Base-by-base conservation (phyloP, 257 asterid species). In the Primulina huaijiensis region DNA sequence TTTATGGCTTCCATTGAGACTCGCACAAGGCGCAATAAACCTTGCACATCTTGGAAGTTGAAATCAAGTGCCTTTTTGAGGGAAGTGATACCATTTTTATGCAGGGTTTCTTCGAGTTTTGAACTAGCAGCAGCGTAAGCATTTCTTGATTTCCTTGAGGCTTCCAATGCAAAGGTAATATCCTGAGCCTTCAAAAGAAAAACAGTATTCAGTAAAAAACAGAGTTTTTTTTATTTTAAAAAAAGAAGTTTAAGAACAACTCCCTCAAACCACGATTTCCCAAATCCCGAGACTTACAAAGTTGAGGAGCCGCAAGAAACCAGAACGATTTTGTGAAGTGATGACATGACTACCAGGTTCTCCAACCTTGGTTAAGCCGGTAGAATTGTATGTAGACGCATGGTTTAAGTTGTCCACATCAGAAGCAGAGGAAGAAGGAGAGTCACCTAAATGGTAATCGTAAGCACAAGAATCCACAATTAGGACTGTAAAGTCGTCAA, bases 401-500 rank as follows among this genome's bases (percentile, higher is more conserved):
- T 84, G 91, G 90, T 84, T 94, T 83, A 94, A 83, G 84, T 94
- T 90, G 86, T 94, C 99, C 52, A 94, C 82, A 85, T 94, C 99
- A 57, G 99, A 94, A 65, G 97, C 99, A 68, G 99, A 94, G 59
- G 99, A 94, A 65, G 97, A 89, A 76, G 99, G 97, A 73, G 99
- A 94, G 74, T 94, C 99, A 72, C 97, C 99, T 94, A 78, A 80
- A 76, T 19, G 64, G 62, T 53, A 63, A 34, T 72, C 66, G 67
- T 34, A 70, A 53, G 52, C 27, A 70, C 52, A 43, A 60, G 7
- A 72, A 61, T 38, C 14, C 33, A 12, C 69, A 16, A 70, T 53
- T 59, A 77, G 70, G 65, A 67, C 65, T 43, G 55, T 20, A 27
- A 67, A 52, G 65, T 30, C 52, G 35, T 33, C 10, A 59, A 30